Evolutionary conservation across 2,329 filamentous ascomycete genomes (phyloP).

Genomic region (Sclerotinia spermophila): DNA sequence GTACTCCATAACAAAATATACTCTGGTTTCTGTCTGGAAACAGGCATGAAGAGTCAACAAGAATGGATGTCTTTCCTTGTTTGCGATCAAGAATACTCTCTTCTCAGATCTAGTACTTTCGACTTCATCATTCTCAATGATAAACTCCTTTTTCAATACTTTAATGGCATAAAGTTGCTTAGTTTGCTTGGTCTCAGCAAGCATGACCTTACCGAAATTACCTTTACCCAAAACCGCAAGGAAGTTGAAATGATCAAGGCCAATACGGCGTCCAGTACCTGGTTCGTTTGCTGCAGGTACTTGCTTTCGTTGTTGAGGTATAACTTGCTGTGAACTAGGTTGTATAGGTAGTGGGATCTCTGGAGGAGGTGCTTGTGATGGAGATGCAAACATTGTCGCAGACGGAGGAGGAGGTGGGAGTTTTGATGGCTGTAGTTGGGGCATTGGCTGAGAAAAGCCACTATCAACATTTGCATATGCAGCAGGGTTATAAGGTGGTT

Average conservation of each 20-base stretch:
- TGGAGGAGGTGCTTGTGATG: slow-evolving; percentile 33
- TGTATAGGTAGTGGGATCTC: slow-evolving; percentile 18
- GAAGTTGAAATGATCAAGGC: slow-evolving; percentile 98
- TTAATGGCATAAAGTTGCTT: slow-evolving; percentile 97
- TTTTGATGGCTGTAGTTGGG: slow-evolving; percentile 30
- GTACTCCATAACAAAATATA: slow-evolving; percentile 99
- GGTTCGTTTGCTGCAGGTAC: slow-evolving; percentile 67
- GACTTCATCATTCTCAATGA: slow-evolving; percentile 98
- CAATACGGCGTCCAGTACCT: slow-evolving; percentile 79
- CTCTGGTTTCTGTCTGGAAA: slow-evolving; percentile 97
- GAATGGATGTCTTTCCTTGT: slow-evolving; percentile 96
- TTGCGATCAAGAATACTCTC: slow-evolving; percentile 93
- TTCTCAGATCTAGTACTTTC: slow-evolving; percentile 98
- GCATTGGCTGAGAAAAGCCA: slow-evolving; percentile 44
- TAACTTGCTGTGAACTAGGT: slow-evolving; percentile 35
- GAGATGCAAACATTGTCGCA: slow-evolving; percentile 33
- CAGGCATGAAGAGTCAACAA: slow-evolving; percentile 92
- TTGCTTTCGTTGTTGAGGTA: slow-evolving; percentile 47
- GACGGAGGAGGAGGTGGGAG: slow-evolving; percentile 32
- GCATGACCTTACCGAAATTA: slow-evolving; percentile 99
- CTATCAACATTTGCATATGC: slow-evolving; percentile 65
- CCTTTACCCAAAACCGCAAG: slow-evolving; percentile 96
- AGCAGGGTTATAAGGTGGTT: slow-evolving; percentile 71
- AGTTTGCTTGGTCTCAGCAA: slow-evolving; percentile 91
- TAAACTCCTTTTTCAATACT: slow-evolving; percentile 99